These are phyloP conservation scores for Blastocystis sp. DNA, from an alignment of 352 stramenopile genomes.

Conservation along the genomic window DNA sequence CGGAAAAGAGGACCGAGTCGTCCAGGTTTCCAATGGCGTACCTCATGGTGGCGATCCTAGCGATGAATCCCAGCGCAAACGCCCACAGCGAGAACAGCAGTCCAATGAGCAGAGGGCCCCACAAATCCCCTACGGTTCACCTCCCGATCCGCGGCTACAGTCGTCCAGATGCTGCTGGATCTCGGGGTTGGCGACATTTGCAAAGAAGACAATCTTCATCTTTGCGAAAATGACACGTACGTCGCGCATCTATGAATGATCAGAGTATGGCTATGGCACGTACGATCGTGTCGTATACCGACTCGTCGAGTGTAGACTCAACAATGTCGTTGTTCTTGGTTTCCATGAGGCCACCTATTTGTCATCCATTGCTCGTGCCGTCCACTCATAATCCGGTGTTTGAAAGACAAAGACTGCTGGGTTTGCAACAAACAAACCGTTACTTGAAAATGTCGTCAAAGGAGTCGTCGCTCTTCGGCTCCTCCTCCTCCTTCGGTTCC, in stretches of 20 bases:
- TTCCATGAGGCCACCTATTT: constrained; percentile 16
- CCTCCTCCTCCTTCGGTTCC: background rate
- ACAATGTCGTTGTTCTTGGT: background rate
- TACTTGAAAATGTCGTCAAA: constrained; percentile 47
- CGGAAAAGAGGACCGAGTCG: background rate
- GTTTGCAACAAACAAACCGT: background rate
- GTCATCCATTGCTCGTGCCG: no score
- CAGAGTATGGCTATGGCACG: background rate
- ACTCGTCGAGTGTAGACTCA: constrained; percentile 19
- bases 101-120: constrained; percentile 14
- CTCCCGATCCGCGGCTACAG: background rate
- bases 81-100: constrained; percentile 1
- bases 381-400: background rate
- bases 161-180: constrained; percentile 34
- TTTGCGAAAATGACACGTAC: constrained; percentile 13
- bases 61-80: background rate
- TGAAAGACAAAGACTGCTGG: background rate
- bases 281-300: constrained; percentile 26
- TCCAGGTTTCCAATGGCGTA: background rate
- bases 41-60: background rate
- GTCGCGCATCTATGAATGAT: background rate
- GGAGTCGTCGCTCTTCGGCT: background rate
- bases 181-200: constrained; percentile 2
- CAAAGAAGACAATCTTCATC: constrained; percentile 32
- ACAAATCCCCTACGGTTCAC: constrained; percentile 20